These are phyloP conservation scores for Ceratocystis cacaofunesta DNA, from an alignment of 2,329 filamentous ascomycete genomes.

Conservation along the genomic window DNA sequence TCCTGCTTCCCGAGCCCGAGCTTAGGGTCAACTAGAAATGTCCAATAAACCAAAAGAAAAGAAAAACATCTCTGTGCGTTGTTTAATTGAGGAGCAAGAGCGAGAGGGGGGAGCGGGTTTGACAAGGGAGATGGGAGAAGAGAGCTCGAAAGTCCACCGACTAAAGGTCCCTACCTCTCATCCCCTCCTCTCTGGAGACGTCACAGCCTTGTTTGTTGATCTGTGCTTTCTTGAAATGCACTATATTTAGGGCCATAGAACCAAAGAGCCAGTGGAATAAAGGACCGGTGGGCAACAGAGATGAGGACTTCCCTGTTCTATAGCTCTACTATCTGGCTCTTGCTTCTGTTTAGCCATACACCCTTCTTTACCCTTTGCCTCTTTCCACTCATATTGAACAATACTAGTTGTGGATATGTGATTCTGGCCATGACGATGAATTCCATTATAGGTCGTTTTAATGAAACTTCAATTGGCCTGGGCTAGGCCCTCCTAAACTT, in stretches of 20 bases:
- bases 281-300: background rate
- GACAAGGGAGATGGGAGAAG: background rate
- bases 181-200: background rate
- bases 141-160: background rate
- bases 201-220: background rate
- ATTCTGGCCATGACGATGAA: background rate
- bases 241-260: background rate
- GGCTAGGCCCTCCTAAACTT: background rate
- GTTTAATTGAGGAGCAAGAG: background rate
- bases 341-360: background rate
- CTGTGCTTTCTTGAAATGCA: background rate
- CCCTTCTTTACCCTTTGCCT: background rate
- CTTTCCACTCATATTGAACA: background rate
- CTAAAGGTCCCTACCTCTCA: background rate
- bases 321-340: background rate
- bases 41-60: background rate
- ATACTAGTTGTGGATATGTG: background rate
- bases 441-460: background rate
- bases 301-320: background rate
- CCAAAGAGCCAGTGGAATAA: no score
- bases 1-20: background rate
- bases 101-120: background rate
- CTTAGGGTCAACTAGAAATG: background rate
- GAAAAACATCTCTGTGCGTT: background rate
- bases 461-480: background rate